A percentile compares a stretch with the other conserved stretches of the same genome.
phyloP scores from a whole-genome alignment of 768 basidiomycete species.

The Mycena galericulata region DNA sequence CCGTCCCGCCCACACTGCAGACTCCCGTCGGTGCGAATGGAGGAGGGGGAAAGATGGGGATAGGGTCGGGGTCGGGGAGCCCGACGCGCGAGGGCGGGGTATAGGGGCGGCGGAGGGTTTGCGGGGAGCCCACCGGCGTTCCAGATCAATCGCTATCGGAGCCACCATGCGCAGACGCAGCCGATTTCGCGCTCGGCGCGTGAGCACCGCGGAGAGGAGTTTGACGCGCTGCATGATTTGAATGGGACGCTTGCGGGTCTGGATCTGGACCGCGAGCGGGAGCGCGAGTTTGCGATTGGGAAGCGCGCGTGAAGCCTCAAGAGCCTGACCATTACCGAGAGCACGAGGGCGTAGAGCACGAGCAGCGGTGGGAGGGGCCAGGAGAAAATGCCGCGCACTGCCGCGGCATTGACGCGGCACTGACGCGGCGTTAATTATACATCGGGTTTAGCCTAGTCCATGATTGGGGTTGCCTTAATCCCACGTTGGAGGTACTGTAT shows the following conservation, averaged over 20 bases:
- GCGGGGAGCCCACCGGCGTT: slow-evolving; percentile 56
- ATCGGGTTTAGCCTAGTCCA: too few species aligned
- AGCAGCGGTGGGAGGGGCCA: slow-evolving; percentile 35
- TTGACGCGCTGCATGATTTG: slow-evolving; percentile 73
- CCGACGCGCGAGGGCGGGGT: slow-evolving; percentile 57
- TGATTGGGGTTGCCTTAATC: too few species aligned
- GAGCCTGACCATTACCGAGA: slow-evolving; percentile 25
- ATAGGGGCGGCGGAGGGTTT: slow-evolving; percentile 58
- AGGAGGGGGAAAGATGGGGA: slow-evolving; percentile 49
- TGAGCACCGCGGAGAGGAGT: slow-evolving; percentile 52
- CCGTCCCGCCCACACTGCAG: slow-evolving; percentile 45
- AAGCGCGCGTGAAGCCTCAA: slow-evolving; percentile 38
- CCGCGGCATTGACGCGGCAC: too few species aligned
- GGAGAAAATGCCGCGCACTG: too few species aligned
- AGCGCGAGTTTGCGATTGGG: slow-evolving; percentile 46
- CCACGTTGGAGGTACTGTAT: too few species aligned
- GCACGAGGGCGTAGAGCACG: slow-evolving; percentile 27
- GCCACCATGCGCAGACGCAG: slow-evolving; percentile 53
- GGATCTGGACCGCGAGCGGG: slow-evolving; percentile 56
- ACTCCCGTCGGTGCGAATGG: slow-evolving; percentile 49
- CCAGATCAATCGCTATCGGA: slow-evolving; percentile 53
- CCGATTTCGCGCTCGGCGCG: slow-evolving; percentile 62
- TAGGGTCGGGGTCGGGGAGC: slow-evolving; percentile 40
- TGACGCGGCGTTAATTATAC: too few species aligned
- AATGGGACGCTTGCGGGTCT: slow-evolving; percentile 84